Percentiles rank a stretch among this genome's conserved stretches.
Evolutionary conservation across 495 filamentous ascomycete genomes (phyloP).

Genomic region (Friedmanniomyces simplex): DNA sequence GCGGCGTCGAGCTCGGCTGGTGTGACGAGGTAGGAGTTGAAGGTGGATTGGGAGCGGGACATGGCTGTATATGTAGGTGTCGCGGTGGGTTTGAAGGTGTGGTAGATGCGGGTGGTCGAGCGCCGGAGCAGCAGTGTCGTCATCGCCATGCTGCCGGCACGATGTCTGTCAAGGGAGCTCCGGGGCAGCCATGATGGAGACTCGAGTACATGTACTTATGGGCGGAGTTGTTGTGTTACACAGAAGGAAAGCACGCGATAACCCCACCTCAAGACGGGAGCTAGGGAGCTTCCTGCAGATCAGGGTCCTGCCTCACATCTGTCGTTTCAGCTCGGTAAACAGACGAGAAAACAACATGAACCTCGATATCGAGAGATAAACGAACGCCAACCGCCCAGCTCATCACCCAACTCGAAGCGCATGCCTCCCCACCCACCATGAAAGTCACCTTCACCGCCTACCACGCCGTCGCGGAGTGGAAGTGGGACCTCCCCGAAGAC

Average conservation of each 20-base stretch:
- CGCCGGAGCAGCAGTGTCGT: slow-evolving; percentile 5
- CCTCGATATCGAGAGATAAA: too few species aligned
- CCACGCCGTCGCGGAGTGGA: slow-evolving; percentile 91
- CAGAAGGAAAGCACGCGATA: background rate
- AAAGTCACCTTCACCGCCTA: slow-evolving; percentile 88
- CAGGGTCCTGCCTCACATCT: background rate
- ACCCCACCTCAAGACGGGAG: background rate
- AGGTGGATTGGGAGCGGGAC: slow-evolving; percentile 32
- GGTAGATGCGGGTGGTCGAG: slow-evolving; percentile 2
- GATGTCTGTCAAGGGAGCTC: background rate
- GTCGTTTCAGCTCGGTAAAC: background rate
- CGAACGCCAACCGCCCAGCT: too few species aligned
- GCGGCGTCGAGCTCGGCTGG: slow-evolving; percentile 71
- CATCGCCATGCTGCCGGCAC: slow-evolving; percentile 3
- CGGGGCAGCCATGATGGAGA: background rate
- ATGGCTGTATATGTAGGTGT: slow-evolving; percentile 22
- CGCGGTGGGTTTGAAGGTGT: slow-evolving; percentile 8
- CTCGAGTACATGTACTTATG: background rate
- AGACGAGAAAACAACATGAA: slow-evolving; percentile 7
- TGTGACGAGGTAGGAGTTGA: slow-evolving; percentile 75
- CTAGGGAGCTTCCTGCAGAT: background rate
- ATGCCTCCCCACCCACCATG: slow-evolving; percentile 45
- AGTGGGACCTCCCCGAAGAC: slow-evolving; percentile 85
- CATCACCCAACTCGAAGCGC: background rate
- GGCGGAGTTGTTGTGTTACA: background rate